phyloP scores from a whole-genome alignment of 352 stramenopile genomes.

The Phytophthora kernoviae region DNA sequence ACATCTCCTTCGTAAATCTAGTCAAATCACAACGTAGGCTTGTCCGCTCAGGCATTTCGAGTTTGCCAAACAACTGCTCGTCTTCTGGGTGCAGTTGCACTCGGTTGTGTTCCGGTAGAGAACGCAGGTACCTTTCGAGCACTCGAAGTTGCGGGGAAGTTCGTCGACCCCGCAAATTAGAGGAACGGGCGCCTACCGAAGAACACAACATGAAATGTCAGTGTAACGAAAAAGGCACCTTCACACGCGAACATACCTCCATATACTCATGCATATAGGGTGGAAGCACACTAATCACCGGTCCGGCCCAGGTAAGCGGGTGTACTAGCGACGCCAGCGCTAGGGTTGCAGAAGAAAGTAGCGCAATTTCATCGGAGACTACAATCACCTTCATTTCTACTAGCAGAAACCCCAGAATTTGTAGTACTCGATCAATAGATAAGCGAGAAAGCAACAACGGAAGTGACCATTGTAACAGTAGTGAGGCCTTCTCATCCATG shows the following conservation, averaged over 20 bases:
- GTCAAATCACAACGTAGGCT: slow-evolving; percentile 41
- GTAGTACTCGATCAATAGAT: slow-evolving; percentile 46
- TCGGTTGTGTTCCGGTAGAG: slow-evolving; percentile 38
- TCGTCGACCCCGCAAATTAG: slow-evolving; percentile 57
- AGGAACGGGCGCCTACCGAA: slow-evolving; percentile 47
- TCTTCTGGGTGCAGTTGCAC: slow-evolving; percentile 47
- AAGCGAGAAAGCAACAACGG: slow-evolving; percentile 37
- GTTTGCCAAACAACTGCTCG: slow-evolving; percentile 7
- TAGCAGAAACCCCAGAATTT: slow-evolving; percentile 48
- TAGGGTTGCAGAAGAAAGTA: slow-evolving; percentile 48
- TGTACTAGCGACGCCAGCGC: slow-evolving; percentile 48
- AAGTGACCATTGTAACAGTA: slow-evolving; percentile 57
- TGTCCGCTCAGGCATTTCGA: slow-evolving; percentile 35
- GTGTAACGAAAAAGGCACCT: not conserved
- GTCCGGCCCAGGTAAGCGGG: slow-evolving; percentile 53
- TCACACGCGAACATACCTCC: slow-evolving; percentile 35
- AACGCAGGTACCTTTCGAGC: slow-evolving; percentile 38
- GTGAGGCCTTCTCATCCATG: slow-evolving; percentile 38
- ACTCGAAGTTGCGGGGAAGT: slow-evolving; percentile 43
- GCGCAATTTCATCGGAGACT: slow-evolving; percentile 47
- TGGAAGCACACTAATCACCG: slow-evolving; percentile 55
- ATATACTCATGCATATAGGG: slow-evolving; percentile 59
- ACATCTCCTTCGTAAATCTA: slow-evolving; percentile 42
- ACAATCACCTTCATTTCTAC: slow-evolving; percentile 63
- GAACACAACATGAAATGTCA: slow-evolving; percentile 5